Base-by-base conservation (phyloP, 495 filamentous ascomycete species). In the Pyrenula aspistea region DNA sequence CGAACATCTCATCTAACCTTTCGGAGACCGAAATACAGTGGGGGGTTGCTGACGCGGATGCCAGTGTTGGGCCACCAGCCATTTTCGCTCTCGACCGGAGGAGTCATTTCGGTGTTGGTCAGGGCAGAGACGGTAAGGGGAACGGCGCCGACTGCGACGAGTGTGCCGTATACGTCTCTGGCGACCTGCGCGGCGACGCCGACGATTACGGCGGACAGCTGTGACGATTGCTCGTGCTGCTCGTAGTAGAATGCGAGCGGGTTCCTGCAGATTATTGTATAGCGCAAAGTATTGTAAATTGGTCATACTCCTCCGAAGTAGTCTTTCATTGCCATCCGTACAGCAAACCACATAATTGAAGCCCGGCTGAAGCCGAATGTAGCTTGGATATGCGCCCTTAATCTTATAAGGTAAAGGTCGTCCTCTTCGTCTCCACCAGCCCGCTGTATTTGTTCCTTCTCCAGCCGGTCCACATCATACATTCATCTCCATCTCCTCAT, bases 61-160 rank as follows among this genome's bases (percentile, higher is more conserved):
- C n/a, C 31, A 42, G 31, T 42, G 15, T 42, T 89, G 1, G 78
- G 78, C 1, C 86, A 90, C 63, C 74, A 77, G 19, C 22, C 56
- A 10, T 90, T 89, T 60, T 67, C 67, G 2, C 61, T 89, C 55
- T 77, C 66, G 22, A 89, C 86, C 0, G 85, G 86, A 12, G 83
- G 82, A 51, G 77, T 86, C 4, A 87, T 90, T 56, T 83, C 86
- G 1, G 83, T 85, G 23, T 71, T 89, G 49, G 76, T 89, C 10
- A 78, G 76, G 61, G 84, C 81, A 0, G 71, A 80, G 65, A 68
- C 62, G 20, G 25, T 66, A 15, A 42, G 55, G 15, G 63, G 53
- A 20, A 56, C 65, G 2, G 50, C 62, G 2, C 56, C 67, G 20
- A 63, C 72, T 2, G 70, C 74, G 0, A 66, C 68, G 8, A 60